These are phyloP conservation scores for Lycium barbarum DNA, from an alignment of 257 asterid species.

Conservation along the genomic window DNA sequence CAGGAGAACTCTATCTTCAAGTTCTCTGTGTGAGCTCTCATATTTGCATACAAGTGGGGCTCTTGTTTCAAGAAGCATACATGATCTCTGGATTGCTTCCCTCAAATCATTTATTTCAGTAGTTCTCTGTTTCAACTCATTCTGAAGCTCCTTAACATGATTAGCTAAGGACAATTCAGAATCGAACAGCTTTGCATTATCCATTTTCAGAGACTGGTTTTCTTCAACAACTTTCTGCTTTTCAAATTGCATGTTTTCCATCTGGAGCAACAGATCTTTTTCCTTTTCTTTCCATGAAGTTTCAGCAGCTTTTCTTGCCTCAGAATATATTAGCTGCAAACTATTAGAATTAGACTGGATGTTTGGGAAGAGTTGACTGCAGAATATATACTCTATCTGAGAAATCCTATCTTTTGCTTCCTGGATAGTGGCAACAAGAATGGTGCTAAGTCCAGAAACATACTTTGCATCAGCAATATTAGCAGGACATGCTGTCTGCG, in stretches of 20 bases:
- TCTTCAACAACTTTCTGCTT: conserved; percentile 65
- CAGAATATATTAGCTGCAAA: conserved; percentile 61
- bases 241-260: conserved; percentile 59
- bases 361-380: conserved; percentile 77
- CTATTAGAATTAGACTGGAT: conserved; percentile 54
- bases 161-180: conserved; percentile 48
- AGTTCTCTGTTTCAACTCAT: conserved; percentile 56
- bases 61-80: conserved; percentile 46
- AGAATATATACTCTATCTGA: conserved; percentile 85
- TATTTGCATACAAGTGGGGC: conserved; percentile 43
- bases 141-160: conserved; percentile 50
- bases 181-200: conserved; percentile 48
- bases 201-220: conserved; percentile 58
- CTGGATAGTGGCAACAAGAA: conserved; percentile 84
- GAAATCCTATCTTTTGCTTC: conserved; percentile 91
- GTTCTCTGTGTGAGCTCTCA: conserved; percentile 49
- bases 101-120: conserved; percentile 47
- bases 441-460: conserved; percentile 77
- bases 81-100: conserved; percentile 43
- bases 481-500: conserved; percentile 45
- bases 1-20: conserved; percentile 49
- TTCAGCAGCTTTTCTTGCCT: conserved; percentile 78
- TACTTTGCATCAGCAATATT: conserved; percentile 62
- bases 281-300: conserved; percentile 66
- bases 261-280: conserved; percentile 57